Percentiles rank a stretch among this genome's conserved stretches.
phyloP scores from a whole-genome alignment of 2,329 filamentous ascomycete species.

The Plectosphaerella plurivora region DNA sequence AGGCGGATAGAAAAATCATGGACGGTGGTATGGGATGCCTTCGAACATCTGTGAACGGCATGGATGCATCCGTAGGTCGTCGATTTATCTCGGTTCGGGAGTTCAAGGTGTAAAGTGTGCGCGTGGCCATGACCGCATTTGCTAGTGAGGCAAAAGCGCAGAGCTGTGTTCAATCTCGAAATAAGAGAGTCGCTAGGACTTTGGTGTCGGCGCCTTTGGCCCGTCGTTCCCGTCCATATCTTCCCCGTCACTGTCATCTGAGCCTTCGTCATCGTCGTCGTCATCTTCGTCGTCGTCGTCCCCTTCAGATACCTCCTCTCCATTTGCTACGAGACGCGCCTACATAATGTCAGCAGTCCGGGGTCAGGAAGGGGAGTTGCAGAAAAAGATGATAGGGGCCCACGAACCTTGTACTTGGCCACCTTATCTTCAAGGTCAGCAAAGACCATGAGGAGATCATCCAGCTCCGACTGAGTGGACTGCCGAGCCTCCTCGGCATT shows the following conservation, averaged over 20 bases:
- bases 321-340: slow-evolving; percentile 59
- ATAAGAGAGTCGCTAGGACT: too few species aligned
- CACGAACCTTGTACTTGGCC: slow-evolving; percentile 65
- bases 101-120: too few species aligned
- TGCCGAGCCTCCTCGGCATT: slow-evolving; percentile 60
- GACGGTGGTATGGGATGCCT: too few species aligned
- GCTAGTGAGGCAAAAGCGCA: too few species aligned
- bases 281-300: slow-evolving; percentile 60
- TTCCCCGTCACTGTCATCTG: not conserved
- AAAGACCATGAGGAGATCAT: slow-evolving; percentile 78
- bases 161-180: too few species aligned
- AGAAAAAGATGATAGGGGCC: not conserved
- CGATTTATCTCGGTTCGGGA: too few species aligned
- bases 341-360: slow-evolving; percentile 17
- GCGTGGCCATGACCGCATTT: too few species aligned
- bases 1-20: too few species aligned
- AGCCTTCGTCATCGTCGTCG: slow-evolving; percentile 23
- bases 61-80: too few species aligned
- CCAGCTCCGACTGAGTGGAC: slow-evolving; percentile 66
- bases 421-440: slow-evolving; percentile 76
- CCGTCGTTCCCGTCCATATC: slow-evolving; percentile 2
- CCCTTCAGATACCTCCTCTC: slow-evolving; percentile 70
- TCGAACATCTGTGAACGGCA: too few species aligned
- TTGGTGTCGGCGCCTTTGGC: too few species aligned
- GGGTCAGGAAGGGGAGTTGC: too few species aligned